phyloP scores from a whole-genome alignment of 139 green algal species.

The Volvox africanus region DNA sequence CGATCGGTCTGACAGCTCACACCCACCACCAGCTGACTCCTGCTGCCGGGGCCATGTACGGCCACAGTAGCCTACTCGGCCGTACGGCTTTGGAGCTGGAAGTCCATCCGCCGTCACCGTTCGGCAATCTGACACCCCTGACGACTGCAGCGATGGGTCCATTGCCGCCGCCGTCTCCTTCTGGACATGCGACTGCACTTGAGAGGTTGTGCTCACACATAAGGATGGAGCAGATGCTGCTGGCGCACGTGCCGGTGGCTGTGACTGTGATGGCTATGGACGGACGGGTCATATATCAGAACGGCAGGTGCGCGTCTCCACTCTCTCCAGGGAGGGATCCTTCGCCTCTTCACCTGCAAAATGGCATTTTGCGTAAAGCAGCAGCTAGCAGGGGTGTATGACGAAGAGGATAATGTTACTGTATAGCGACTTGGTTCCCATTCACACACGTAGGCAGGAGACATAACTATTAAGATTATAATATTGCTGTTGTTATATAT shows the following conservation, averaged over 20 bases:
- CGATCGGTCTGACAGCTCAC: not conserved
- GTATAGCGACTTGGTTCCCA: too few relatives aligned
- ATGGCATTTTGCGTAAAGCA: too few relatives aligned
- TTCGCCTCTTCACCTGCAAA: too few relatives aligned
- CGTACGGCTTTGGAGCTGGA: not conserved
- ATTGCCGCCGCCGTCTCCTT: not conserved
- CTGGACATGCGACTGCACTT: not conserved
- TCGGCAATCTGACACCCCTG: too few relatives aligned
- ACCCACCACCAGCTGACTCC: not conserved
- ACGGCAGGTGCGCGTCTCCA: conserved; percentile 9
- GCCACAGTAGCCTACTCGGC: not conserved
- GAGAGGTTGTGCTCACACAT: not conserved
- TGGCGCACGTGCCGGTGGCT: conserved; percentile 14
- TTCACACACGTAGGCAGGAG: too few relatives aligned
- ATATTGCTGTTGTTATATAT: too few relatives aligned
- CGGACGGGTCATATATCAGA: conserved; percentile 22
- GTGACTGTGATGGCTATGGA: not conserved
- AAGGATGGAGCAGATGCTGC: conserved; percentile 13
- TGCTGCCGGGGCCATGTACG: not conserved
- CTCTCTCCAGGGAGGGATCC: too few relatives aligned
- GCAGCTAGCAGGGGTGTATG: too few relatives aligned
- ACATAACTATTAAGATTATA: too few relatives aligned
- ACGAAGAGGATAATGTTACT: too few relatives aligned
- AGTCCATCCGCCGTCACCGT: conserved; percentile 1
- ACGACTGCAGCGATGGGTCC: not conserved